A percentile compares a stretch with the other conserved stretches of the same genome.
These are phyloP conservation scores for Exophiala mesophila DNA, from an alignment of 2,329 filamentous ascomycete species.

Conservation along the genomic window DNA sequence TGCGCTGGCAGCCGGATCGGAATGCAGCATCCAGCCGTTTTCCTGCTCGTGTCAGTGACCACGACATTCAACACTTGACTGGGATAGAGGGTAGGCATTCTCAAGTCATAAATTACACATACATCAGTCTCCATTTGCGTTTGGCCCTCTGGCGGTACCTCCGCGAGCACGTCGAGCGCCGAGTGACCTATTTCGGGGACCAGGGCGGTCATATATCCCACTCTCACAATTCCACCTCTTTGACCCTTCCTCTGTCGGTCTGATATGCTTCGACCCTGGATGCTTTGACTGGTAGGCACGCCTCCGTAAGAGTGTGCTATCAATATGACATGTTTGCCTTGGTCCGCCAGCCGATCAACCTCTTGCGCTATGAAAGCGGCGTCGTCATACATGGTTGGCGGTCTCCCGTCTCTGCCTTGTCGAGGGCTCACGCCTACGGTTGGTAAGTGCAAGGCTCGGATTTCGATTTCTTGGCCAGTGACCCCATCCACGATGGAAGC, in stretches of 20 bases:
- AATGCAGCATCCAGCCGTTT: not conserved
- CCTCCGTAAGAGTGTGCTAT: conserved; percentile 36
- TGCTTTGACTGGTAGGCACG: conserved; percentile 27
- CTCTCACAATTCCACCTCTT: conserved; percentile 30
- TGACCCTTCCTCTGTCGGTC: conserved; percentile 19
- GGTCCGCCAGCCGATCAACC: conserved; percentile 14
- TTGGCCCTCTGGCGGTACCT: not conserved
- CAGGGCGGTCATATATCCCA: conserved; percentile 26
- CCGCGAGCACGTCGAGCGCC: not conserved
- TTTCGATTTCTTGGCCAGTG: not conserved
- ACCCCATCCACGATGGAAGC: not conserved
- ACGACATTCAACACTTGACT: too few species aligned
- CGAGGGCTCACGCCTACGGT: not conserved
- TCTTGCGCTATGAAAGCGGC: not conserved
- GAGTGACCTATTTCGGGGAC: conserved; percentile 4
- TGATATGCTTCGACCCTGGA: conserved; percentile 29
- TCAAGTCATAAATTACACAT: too few species aligned
- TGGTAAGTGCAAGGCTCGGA: not conserved
- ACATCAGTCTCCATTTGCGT: not conserved
- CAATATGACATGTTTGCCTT: conserved; percentile 31
- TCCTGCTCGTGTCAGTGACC: too few species aligned
- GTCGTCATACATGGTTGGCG: not conserved
- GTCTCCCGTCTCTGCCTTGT: not conserved
- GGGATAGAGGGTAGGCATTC: not conserved
- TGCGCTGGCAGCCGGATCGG: too few species aligned